These are phyloP conservation scores for Fusarium verticillioides DNA, from an alignment of 2,329 filamentous ascomycete species.

Conservation along the genomic window DNA sequence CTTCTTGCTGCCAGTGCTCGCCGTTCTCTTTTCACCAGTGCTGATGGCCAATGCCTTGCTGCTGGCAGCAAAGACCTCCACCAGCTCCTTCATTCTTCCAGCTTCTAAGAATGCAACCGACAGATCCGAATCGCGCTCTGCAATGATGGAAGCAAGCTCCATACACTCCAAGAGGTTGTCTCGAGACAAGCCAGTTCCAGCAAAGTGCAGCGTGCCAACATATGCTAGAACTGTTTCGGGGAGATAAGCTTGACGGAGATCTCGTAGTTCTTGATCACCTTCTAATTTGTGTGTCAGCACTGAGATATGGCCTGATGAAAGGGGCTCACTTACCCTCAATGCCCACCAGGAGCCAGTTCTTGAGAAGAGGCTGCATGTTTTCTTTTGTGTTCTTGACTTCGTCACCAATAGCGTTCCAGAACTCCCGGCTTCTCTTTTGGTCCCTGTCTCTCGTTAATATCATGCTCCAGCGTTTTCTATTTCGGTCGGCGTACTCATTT, in stretches of 20 bases:
- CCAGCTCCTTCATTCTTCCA: slow-evolving; percentile 78
- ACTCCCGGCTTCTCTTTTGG: slow-evolving; percentile 56
- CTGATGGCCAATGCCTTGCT: slow-evolving; percentile 76
- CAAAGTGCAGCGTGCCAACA: slow-evolving; percentile 81
- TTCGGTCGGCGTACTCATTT: slow-evolving; percentile 59
- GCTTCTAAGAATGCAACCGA: slow-evolving; percentile 72
- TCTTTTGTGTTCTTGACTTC: slow-evolving; percentile 66
- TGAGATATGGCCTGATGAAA: background rate
- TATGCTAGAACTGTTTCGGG: slow-evolving; percentile 89
- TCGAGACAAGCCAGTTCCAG: slow-evolving; percentile 77
- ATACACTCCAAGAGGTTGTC: slow-evolving; percentile 85
- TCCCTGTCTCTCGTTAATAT: slow-evolving; percentile 47
- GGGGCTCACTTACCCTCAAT: slow-evolving; percentile 61
- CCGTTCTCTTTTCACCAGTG: slow-evolving; percentile 64
- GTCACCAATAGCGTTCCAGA: slow-evolving; percentile 65
- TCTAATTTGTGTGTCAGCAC: slow-evolving; percentile 48
- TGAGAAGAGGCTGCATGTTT: slow-evolving; percentile 70
- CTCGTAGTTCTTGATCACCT: slow-evolving; percentile 70
- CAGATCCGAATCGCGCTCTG: slow-evolving; percentile 75
- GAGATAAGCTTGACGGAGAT: slow-evolving; percentile 81
- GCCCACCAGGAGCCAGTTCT: slow-evolving; percentile 69
- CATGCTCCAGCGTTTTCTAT: background rate
- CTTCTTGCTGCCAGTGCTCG: slow-evolving; percentile 66
- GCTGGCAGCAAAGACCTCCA: slow-evolving; percentile 79
- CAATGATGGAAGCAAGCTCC: slow-evolving; percentile 82